Base-by-base conservation (phyloP, 2,329 filamentous ascomycete species). In the Fusarium pilosicola region DNA sequence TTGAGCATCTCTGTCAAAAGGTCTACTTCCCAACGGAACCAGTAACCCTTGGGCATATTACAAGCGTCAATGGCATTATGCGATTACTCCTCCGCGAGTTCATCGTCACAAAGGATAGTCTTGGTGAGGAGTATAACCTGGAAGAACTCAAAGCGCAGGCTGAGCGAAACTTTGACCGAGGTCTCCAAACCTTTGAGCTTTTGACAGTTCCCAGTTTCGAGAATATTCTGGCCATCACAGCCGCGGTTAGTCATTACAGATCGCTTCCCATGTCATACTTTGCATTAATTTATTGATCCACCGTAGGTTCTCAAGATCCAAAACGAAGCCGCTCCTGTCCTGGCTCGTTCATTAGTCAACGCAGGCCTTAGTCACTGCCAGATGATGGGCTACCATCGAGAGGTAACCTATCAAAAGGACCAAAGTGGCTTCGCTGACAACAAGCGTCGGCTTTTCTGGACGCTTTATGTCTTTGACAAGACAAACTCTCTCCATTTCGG, bases 21-120 rank as follows among this genome's bases (percentile, higher is more conserved):
- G 65, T 72, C 18, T 76, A 76, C 26, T 76, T 76, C 20, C 73
- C 74, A 7, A 74, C 65, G 5, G 71, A 68, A 12, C 68, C 74
- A 7, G 67, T 71, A 3, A 70, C 74, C 13, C 54, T 74, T 3
- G 70, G 70, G 0, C 73, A 74, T 5, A 36, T 67, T 3, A 72
- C 73, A 1, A 60, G 64, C 22, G 65, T 76, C 18, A 58, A 76
- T n/a, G 74, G 73, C 1, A 62, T 75, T 6, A 26, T 75, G 28
- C 61, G 48, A 4, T 42, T 71, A 3, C 17, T 75, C 1, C 52
- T 74, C 3, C 51, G 65, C 17, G 74, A 75, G 15, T 61, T 69
- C 14, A 51, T 66, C 12, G 44, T 71, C 13, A 63, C 63, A 7
- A 65, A 72, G 18, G 57, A 75, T 7, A 30, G 64, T 11, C 26